Percentiles rank a stretch among this genome's conserved stretches.
Evolutionary conservation across 306 rosid genomes (phyloP).

Genomic region (Quercus glauca): DNA sequence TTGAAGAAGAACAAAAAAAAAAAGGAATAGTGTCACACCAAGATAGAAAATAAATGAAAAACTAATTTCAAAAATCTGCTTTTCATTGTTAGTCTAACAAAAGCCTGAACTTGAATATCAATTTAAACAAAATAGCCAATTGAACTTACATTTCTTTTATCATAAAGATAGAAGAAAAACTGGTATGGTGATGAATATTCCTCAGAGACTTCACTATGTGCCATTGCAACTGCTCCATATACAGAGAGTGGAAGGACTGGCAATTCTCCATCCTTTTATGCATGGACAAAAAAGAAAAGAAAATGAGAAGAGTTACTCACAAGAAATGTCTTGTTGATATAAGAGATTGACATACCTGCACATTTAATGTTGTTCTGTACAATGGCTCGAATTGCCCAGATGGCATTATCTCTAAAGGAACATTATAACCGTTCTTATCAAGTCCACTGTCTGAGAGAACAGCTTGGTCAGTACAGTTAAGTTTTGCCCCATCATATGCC

Average conservation of each 20-base stretch:
- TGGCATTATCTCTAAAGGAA: conserved; percentile 90
- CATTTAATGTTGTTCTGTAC: conserved; percentile 69
- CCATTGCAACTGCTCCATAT: conserved; percentile 94
- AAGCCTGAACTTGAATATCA: not conserved
- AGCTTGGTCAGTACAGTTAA: conserved; percentile 69
- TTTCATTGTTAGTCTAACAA: conserved; percentile 6
- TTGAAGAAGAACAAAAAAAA: not conserved
- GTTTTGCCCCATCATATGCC: conserved; percentile 72
- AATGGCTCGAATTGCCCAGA: conserved; percentile 93
- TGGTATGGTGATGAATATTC: conserved; percentile 88
- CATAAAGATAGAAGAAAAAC: conserved; percentile 90
- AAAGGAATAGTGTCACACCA: not conserved
- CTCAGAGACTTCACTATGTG: conserved; percentile 80
- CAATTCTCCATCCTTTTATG: conserved; percentile 86
- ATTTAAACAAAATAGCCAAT: not conserved
- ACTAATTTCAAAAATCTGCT: conserved; percentile 4
- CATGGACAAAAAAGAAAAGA: not conserved
- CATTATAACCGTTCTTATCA: conserved; percentile 56
- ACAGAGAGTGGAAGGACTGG: conserved; percentile 94
- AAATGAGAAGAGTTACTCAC: not conserved
- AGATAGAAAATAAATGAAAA: not conserved
- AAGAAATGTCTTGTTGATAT: not conserved
- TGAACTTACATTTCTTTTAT: conserved; percentile 74
- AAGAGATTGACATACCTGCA: conserved; percentile 55
- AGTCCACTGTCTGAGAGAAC: conserved; percentile 62